Percentiles rank a stretch among this genome's conserved stretches.
phyloP scores from a whole-genome alignment of 2,329 filamentous ascomycete species.

The Chrysoporthe puriensis region DNA sequence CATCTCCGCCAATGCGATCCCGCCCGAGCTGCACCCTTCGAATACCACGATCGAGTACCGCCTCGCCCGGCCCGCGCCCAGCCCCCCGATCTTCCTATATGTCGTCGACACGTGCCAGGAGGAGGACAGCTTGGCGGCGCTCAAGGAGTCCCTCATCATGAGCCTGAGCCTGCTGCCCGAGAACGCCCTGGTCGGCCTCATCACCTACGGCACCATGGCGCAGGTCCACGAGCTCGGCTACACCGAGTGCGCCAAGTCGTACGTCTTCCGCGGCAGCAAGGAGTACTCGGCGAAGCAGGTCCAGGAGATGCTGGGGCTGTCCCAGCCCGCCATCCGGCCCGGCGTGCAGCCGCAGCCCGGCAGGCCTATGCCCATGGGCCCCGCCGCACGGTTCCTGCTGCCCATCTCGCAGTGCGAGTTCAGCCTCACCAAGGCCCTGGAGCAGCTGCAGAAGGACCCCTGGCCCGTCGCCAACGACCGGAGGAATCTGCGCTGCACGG shows the following conservation, averaged over 20 bases:
- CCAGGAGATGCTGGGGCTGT: conserved; percentile 96
- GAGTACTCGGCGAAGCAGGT: conserved; percentile 98
- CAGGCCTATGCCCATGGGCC: conserved; percentile 74
- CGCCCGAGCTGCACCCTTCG: conserved; percentile 77
- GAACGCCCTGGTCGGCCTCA: conserved; percentile 79
- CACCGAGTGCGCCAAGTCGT: conserved; percentile 96
- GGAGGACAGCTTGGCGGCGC: conserved; percentile 78
- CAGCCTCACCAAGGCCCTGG: conserved; percentile 92
- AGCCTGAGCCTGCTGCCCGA: conserved; percentile 81
- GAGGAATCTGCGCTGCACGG: conserved; percentile 87
- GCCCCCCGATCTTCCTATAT: conserved; percentile 83
- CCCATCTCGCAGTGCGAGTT: conserved; percentile 96
- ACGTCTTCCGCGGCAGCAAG: conserved; percentile 97
- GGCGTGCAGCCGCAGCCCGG: conserved; percentile 74
- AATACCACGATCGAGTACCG: conserved; percentile 92
- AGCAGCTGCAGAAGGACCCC: conserved; percentile 93
- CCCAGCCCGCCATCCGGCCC: conserved; percentile 73
- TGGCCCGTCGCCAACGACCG: conserved; percentile 97
- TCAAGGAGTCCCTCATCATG: conserved; percentile 87
- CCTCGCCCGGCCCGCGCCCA: conserved; percentile 79
- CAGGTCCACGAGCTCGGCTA: conserved; percentile 99
- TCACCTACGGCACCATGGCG: conserved; percentile 92
- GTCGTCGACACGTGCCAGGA: conserved; percentile 89
- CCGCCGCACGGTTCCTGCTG: conserved; percentile 86
- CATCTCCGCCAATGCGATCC: conserved; percentile 81